Conservation (phyloP, 1,284 basidiomycete species). For the Sparassis latifolia region DNA sequence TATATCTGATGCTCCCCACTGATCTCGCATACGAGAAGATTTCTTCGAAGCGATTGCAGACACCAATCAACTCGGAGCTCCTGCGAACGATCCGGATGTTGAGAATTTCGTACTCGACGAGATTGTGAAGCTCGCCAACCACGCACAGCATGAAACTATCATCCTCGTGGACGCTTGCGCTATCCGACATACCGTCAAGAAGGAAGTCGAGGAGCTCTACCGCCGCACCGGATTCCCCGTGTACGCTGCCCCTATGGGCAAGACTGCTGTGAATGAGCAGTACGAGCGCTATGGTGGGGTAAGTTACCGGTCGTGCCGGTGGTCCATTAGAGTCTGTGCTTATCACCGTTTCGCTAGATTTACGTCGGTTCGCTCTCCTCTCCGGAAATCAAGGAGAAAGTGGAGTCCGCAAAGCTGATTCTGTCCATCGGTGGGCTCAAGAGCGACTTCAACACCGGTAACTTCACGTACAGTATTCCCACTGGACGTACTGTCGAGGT, state of each 20-base stretch:
- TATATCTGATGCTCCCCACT: slow-evolving; percentile 85
- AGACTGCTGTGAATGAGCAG: slow-evolving; percentile 74
- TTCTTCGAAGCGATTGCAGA: slow-evolving; percentile 57
- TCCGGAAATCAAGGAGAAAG: slow-evolving; percentile 64
- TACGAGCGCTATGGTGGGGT: slow-evolving; percentile 87
- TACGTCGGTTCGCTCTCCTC: slow-evolving; percentile 79
- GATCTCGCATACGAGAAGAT: slow-evolving; percentile 75
- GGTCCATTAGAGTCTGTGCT: too few species aligned
- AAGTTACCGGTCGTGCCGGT: slow-evolving; percentile 24
- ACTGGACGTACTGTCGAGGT: slow-evolving; percentile 59
- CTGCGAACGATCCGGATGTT: slow-evolving; percentile 50
- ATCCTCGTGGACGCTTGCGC: slow-evolving; percentile 89
- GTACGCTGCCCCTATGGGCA: slow-evolving; percentile 85
- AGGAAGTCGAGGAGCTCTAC: slow-evolving; percentile 67
- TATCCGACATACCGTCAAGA: slow-evolving; percentile 69
- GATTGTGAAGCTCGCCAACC: slow-evolving; percentile 59
- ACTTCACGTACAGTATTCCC: slow-evolving; percentile 73
- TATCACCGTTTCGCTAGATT: slow-evolving; percentile 38
- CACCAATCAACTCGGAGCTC: slow-evolving; percentile 47
- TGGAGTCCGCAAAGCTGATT: slow-evolving; percentile 81
- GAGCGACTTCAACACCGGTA: slow-evolving; percentile 90
- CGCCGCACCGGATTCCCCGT: slow-evolving; percentile 72
- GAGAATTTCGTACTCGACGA: slow-evolving; percentile 72
- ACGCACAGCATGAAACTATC: slow-evolving; percentile 60
- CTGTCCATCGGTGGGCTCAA: slow-evolving; percentile 78